These are phyloP conservation scores for Heterobasidion occidentale DNA, from an alignment of 1,284 basidiomycete genomes.

Conservation along the genomic window DNA sequence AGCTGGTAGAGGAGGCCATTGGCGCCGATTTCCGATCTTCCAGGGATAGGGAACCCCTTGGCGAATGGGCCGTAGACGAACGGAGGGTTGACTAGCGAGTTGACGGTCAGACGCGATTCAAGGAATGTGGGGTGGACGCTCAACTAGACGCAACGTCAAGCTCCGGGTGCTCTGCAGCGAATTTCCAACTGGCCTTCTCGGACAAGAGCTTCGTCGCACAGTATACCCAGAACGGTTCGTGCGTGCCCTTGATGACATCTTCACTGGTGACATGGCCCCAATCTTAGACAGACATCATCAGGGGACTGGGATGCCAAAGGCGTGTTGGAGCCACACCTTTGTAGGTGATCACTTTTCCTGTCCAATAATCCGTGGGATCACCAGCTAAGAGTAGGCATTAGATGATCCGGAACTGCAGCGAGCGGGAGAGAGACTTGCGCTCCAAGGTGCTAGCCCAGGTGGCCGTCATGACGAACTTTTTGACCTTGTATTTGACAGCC, in stretches of 20 bases:
- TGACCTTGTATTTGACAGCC: background rate
- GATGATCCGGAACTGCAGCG: background rate
- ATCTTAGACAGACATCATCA: background rate
- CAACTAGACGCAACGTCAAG: background rate
- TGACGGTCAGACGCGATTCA: background rate
- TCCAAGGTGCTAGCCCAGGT: background rate
- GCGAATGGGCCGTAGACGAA: background rate
- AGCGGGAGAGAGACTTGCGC: background rate
- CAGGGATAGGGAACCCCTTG: background rate
- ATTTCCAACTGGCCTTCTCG: background rate
- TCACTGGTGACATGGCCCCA: background rate
- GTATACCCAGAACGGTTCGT: background rate
- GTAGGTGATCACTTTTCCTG: background rate
- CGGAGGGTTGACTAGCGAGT: background rate
- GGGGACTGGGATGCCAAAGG: background rate
- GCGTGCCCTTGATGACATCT: background rate
- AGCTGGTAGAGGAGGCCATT: background rate
- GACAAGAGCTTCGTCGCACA: background rate
- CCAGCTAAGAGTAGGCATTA: background rate
- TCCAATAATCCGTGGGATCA: background rate
- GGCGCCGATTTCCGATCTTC: background rate
- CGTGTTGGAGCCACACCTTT: background rate
- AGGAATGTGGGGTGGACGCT: background rate
- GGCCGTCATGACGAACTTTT: background rate
- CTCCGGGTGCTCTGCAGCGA: background rate